A percentile compares a stretch with the other conserved stretches of the same genome.
These are phyloP conservation scores for Colletotrichum sp. DNA, from an alignment of 2,329 filamentous ascomycete genomes.

Conservation along the genomic window DNA sequence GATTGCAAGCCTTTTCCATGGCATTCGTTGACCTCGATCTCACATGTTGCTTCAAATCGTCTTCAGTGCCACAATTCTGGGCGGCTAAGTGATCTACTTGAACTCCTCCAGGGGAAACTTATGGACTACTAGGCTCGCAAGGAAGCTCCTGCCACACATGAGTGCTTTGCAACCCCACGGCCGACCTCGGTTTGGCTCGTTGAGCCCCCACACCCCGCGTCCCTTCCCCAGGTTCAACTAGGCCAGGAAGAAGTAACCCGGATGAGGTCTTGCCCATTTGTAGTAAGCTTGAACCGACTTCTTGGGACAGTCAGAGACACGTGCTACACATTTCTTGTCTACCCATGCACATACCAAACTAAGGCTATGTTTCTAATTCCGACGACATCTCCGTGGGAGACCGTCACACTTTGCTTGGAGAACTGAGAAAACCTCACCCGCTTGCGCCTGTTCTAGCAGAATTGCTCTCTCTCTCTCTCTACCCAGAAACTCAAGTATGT, in stretches of 20 bases:
- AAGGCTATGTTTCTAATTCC: background rate
- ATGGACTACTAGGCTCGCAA: background rate
- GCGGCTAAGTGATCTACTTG: background rate
- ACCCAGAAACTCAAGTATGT: slow-evolving; percentile 37
- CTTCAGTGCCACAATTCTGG: background rate
- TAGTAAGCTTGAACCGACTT: background rate
- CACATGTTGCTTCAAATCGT: background rate
- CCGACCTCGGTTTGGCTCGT: background rate
- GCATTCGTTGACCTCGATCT: background rate
- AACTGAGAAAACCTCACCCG: background rate
- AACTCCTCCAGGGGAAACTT: background rate
- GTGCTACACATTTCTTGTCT: background rate
- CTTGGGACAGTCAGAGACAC: background rate
- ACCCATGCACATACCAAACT: background rate
- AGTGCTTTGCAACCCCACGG: background rate
- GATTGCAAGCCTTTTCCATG: background rate
- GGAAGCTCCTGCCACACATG: background rate
- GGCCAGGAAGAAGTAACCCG: background rate
- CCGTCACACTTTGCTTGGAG: background rate
- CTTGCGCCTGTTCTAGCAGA: background rate
- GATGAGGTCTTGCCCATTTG: background rate
- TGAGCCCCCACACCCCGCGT: slow-evolving; percentile 6
- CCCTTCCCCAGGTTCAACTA: background rate
- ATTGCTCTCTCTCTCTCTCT: background rate
- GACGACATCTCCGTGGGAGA: background rate